Base-by-base conservation (phyloP, 225 moss, liverwort and hornwort genomes). In the Bryoerythrophyllum caledonicum region DNA sequence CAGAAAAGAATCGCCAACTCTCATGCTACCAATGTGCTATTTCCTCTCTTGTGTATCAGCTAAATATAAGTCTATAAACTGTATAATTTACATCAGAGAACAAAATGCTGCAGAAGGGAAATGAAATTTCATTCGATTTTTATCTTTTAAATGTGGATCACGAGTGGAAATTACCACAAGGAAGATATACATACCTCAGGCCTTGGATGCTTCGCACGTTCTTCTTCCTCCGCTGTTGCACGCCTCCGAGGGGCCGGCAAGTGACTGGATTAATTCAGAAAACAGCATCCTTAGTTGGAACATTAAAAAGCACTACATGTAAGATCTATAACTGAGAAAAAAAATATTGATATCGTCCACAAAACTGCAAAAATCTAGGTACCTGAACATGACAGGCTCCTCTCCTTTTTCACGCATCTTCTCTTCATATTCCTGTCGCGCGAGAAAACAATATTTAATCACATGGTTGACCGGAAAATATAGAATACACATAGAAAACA, bases 301-400 rank as follows among this genome's bases (percentile, higher is more conserved):
- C 6, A 61, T 20, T 13, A 21, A 65, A 16, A 54, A 58, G 63
- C 32, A 13, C 43, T 10, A 13, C 41, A 41, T 17, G 17, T 17
- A 49, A 9, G 12, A 34, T 17, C 40, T 12, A 59, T 23, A 25
- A 32, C 14, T 49, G 24, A 51, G 37, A 35, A 17, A 51, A 17
- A 35, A 32, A 11, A 6, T 1, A 10, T 63, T 74, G 52, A 53
- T 6, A 37, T 35, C 24, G 25, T 21, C 25, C 37, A 63, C 17
- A 4, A 10, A 63, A 73, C 24, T 35, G 44, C 7, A 43, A 15
- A 21, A 52, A 66, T 63, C 24, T 27, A 75, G 61, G 35, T 26
- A 99, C 97, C 97, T 99, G 89, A 99, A 99, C 99, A 99, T 99
- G 66, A 99, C 89, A 68, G 99, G 99, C 68, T 99, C 99, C 82